Evolutionary conservation across 768 basidiomycete genomes (phyloP).

Genomic region (Auriscalpium orientale): DNA sequence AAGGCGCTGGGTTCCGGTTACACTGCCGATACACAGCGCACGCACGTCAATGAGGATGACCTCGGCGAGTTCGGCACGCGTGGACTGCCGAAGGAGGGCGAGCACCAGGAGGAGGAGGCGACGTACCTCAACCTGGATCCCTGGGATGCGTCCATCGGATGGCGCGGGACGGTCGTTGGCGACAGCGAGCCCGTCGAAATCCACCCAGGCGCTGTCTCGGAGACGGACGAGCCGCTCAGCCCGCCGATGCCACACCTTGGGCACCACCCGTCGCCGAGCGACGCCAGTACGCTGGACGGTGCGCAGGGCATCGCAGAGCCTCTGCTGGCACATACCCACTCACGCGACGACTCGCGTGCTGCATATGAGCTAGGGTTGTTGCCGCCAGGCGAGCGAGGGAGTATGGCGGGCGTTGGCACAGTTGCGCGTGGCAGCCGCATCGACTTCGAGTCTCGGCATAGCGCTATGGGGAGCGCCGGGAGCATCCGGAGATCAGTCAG

Average conservation of each 20-base stretch:
- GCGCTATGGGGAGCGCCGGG: background rate
- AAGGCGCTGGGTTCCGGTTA: slow-evolving; percentile 26
- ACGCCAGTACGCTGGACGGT: slow-evolving; percentile 4
- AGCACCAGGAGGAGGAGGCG: slow-evolving; percentile 1
- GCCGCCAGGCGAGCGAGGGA: slow-evolving; percentile 11
- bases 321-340: slow-evolving; percentile 20
- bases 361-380: background rate
- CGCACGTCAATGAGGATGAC: slow-evolving; percentile 18
- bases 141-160: slow-evolving; percentile 4
- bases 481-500: background rate
- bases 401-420: slow-evolving; percentile 44
- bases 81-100: slow-evolving; percentile 7
- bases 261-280: slow-evolving; percentile 3
- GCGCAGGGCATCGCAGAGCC: slow-evolving; percentile 19
- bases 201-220: background rate
- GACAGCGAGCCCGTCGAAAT: slow-evolving; percentile 6
- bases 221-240: background rate
- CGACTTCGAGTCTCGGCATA: background rate
- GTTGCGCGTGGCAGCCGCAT: slow-evolving; percentile 26
- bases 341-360: slow-evolving; percentile 17
- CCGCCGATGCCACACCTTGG: background rate
- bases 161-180: slow-evolving; percentile 12
- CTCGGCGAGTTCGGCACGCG: slow-evolving; percentile 13
- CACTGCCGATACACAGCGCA: slow-evolving; percentile 26
- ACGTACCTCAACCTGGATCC: slow-evolving; percentile 11